A percentile compares a stretch with the other conserved stretches of the same genome.
Evolutionary conservation across 2,329 filamentous ascomycete species (phyloP).

Genomic region (Zasmidium angulare): DNA sequence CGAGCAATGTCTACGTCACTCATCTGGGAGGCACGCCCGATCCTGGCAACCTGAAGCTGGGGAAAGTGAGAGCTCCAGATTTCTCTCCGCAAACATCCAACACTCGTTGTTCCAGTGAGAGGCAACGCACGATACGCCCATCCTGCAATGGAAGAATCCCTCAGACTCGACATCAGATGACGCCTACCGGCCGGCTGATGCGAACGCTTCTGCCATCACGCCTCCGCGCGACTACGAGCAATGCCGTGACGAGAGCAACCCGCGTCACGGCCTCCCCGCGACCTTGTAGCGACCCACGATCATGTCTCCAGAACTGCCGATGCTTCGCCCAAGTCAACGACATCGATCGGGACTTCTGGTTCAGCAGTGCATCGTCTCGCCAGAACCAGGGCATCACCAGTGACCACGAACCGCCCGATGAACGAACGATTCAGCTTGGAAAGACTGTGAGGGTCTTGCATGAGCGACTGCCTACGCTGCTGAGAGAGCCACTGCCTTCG

Average conservation of each 20-base stretch:
- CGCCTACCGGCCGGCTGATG: slow-evolving; percentile 42
- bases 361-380: slow-evolving; percentile 42
- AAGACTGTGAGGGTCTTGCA: slow-evolving; percentile 63
- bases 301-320: slow-evolving; percentile 27
- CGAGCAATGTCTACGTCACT: background rate
- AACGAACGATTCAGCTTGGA: slow-evolving; percentile 62
- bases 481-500: slow-evolving; percentile 61
- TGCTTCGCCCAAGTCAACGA: slow-evolving; percentile 35
- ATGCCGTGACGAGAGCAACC: slow-evolving; percentile 12
- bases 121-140: background rate
- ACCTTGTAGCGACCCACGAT: slow-evolving; percentile 19
- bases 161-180: slow-evolving; percentile 29
- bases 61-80: background rate
- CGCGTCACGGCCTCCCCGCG: background rate
- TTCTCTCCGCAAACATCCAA: background rate
- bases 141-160: slow-evolving; percentile 13
- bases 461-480: slow-evolving; percentile 60
- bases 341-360: slow-evolving; percentile 42
- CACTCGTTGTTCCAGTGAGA: background rate
- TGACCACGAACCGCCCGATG: slow-evolving; percentile 52
- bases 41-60: too few relatives aligned
- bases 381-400: slow-evolving; percentile 12
- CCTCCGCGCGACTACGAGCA: slow-evolving; percentile 24
- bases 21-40: too few relatives aligned
- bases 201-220: slow-evolving; percentile 46